These are phyloP conservation scores for Syzygium jambos DNA, from an alignment of 345 rosid genomes.

Conservation along the genomic window DNA sequence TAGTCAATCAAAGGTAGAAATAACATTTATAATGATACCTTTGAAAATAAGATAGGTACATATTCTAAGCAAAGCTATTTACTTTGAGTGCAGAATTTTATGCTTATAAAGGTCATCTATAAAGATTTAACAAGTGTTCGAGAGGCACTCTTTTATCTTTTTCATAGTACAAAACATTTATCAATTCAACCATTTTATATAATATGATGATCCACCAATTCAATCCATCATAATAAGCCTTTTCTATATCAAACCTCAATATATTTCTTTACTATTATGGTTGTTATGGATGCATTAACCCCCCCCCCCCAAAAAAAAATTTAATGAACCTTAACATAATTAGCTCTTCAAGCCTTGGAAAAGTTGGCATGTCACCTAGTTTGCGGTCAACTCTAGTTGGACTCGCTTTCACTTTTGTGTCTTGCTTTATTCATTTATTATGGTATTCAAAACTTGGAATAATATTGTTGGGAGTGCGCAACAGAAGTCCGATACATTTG, in stretches of 20 bases:
- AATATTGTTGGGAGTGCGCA: no score
- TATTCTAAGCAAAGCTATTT: neutral
- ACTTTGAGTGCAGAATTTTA: neutral
- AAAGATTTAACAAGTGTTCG: neutral
- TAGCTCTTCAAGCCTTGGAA: no score
- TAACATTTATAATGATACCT: neutral
- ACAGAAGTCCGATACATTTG: no score
- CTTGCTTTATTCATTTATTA: no score
- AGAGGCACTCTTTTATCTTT: neutral
- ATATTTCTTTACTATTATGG: neutral
- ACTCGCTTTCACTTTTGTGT: no score
- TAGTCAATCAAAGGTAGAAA: neutral
- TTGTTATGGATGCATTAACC: neutral
- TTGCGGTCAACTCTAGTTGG: no score
- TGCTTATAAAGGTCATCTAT: neutral
- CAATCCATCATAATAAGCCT: neutral
- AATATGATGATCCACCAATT: neutral
- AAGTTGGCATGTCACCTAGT: no score
- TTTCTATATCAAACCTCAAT: neutral
- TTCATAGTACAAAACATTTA: neutral
- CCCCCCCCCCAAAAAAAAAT: neutral
- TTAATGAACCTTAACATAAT: neutral
- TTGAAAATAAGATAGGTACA: neutral
- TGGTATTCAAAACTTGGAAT: no score
- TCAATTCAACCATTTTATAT: neutral